Evolutionary conservation across 768 basidiomycete species (phyloP), one percentile per base, ranked within the genome.

Genomic region (Pisolithus tinctorius): DNA sequence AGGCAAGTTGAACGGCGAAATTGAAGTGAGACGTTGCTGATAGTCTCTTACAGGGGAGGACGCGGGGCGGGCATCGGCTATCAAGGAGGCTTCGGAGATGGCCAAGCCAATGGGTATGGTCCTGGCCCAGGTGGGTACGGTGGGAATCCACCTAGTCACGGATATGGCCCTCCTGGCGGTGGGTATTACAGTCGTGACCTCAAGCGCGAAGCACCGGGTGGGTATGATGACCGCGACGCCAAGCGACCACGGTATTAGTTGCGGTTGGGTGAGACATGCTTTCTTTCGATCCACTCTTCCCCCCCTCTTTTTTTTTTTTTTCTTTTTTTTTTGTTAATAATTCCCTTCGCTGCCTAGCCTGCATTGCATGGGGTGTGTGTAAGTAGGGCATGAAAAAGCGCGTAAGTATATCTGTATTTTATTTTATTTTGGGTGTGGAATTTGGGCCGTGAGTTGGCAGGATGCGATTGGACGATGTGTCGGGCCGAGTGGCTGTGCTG

Each of bases 191-290:
- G 83, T 55, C 78, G 79, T 36, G 85, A 85, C 63, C 82, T 88
- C 73, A 89, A 89, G 70, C 81, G 88, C 57, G 78, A 78, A 63
- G 81, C 79, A 58, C 77, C 84, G 48, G 82, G 84, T 72, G 84
- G 84, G 68, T 87, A 78, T 68, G 88, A 91, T 63, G 88, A 91
- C 68, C 80, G 88, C 58, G 88, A 90, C 58, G 61, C 76, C 31
- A 92, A 92, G 71, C 84, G 89, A 63, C 83, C 85, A 62, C 80
- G 89, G 63, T 89, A 87, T 70, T 91, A 81, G 77, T 58, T 62
- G 67, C 61, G 65, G 64, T 67, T 59, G 63, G 63, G 64, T 65
- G 64, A 60, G 63, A 70, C 58, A 61, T 59, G 48, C 51, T 54
- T 58, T 54, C 57, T 55, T 65, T 47, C 44, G 62, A 60, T 51